These are phyloP conservation scores for Trypanosoma theileri DNA, from an alignment of 208 protist species.

Conservation along the genomic window DNA sequence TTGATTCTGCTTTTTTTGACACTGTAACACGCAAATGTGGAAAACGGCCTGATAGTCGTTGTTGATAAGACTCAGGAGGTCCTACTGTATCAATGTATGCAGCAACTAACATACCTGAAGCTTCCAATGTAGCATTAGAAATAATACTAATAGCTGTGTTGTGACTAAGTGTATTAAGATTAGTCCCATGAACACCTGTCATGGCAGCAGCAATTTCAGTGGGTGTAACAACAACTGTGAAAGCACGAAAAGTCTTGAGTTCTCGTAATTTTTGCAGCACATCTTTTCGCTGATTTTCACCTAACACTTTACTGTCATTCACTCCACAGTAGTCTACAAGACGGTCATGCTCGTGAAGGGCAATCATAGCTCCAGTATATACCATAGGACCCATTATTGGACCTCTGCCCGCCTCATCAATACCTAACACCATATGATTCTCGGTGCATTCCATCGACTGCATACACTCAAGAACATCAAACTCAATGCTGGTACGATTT, in stretches of 20 bases:
- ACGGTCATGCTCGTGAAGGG: conserved; percentile 71
- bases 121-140: conserved; percentile 63
- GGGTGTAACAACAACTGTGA: conserved; percentile 62
- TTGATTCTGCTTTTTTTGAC: conserved; percentile 89
- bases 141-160: conserved; percentile 85
- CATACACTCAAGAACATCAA: conserved; percentile 66
- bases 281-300: conserved; percentile 48
- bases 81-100: conserved; percentile 95
- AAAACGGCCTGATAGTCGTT: conserved; percentile 70
- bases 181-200: conserved; percentile 64
- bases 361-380: conserved; percentile 85
- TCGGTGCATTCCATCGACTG: conserved; percentile 45
- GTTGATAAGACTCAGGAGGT: conserved; percentile 78
- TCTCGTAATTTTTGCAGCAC: conserved; percentile 55
- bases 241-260: conserved; percentile 62
- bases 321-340: conserved; percentile 74
- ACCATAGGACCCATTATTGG: conserved; percentile 95
- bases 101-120: conserved; percentile 69
- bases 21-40: conserved; percentile 87
- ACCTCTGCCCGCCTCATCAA: conserved; percentile 95
- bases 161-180: conserved; percentile 90
- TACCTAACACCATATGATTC: conserved; percentile 85
- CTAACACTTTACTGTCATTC: conserved; percentile 88
- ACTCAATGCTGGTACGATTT: conserved; percentile 47
- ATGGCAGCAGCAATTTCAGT: conserved; percentile 78